phyloP scores from a whole-genome alignment of 2,329 filamentous ascomycete genomes.

The Claviceps digitariae region DNA sequence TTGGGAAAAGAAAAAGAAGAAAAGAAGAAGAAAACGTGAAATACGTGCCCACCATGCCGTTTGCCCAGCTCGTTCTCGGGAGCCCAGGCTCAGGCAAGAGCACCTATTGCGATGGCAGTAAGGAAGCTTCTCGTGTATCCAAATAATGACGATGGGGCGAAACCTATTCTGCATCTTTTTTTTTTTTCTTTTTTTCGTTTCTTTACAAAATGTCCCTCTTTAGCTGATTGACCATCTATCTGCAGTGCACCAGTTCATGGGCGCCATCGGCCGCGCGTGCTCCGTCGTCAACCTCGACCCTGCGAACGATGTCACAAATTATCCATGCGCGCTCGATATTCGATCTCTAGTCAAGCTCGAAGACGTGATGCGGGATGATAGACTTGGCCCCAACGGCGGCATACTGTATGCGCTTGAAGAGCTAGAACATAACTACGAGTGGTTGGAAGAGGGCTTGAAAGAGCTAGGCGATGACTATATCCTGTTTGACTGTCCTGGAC shows the following conservation, averaged over 20 bases:
- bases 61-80: slow-evolving; percentile 75
- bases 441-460: slow-evolving; percentile 71
- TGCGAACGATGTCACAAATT: slow-evolving; percentile 85
- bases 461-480: slow-evolving; percentile 81
- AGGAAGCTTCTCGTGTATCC: slow-evolving; percentile 14
- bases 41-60: slow-evolving; percentile 33
- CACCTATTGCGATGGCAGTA: slow-evolving; percentile 93
- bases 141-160: neutral
- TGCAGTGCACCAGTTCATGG: slow-evolving; percentile 88
- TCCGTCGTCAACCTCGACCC: slow-evolving; percentile 94
- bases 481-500: slow-evolving; percentile 90
- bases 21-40: neutral
- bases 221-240: neutral
- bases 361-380: slow-evolving; percentile 86
- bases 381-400: slow-evolving; percentile 82
- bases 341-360: slow-evolving; percentile 80
- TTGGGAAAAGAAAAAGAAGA: too few species aligned
- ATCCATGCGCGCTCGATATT: slow-evolving; percentile 82
- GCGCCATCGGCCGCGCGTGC: slow-evolving; percentile 86
- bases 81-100: slow-evolving; percentile 93
- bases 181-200: neutral
- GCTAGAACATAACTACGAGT: slow-evolving; percentile 85
- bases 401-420: slow-evolving; percentile 91
- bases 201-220: neutral
- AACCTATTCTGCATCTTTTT: neutral